Evolutionary conservation across 495 filamentous ascomycete species (phyloP), one percentile per base, ranked within the genome.

Genomic region (Penicillium roqueforti): DNA sequence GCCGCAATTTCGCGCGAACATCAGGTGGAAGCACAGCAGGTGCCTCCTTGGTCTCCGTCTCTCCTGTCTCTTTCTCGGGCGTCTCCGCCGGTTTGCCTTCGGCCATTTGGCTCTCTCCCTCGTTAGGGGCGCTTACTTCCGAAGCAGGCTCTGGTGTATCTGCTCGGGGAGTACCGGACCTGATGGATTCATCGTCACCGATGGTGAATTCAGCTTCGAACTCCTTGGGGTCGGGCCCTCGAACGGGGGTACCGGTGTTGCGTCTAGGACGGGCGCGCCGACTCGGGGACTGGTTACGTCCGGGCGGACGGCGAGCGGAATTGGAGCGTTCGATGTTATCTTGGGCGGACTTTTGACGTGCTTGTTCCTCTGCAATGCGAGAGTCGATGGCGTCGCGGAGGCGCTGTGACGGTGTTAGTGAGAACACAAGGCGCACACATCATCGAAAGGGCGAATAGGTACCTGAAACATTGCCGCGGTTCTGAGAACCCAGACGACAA

Each of bases 351-450:
- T 77, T 79, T 61, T 88, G 84, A 44, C 89, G 84, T 50, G 88
- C 87, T 71, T 93, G 89, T 76, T 96, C 91, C 73, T 96, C 88
- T 58, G 89, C 87, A 56, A 96, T 91, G 59, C 85, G 83, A 58
- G 83, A 83, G 65, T 96, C 89, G 62, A 95, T 88, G 47, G 87
- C 87, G 56, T 86, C 87, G 76, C 89, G 91, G 61, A 96, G 69
- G 72, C 89, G 86, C 89, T 96, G 66, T 38, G 57, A 36, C 26
- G 9, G 10, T 31, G 39, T 46, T 49, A 46, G 45, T 46, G 44
- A 46, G 51, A 14, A 46, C 25, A 29, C 47, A n/a, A 29, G 42
- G 36, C 47, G 22, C 37, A 40, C 11, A 26, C 18, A 29, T 45
- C 18, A 53, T 16, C 28, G 23, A 36, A 29, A 16, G 32, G n/a